Evolutionary conservation across 2,329 filamentous ascomycete species (phyloP), one percentile per base, ranked within the genome.

Genomic region (Cercospora sojina): DNA sequence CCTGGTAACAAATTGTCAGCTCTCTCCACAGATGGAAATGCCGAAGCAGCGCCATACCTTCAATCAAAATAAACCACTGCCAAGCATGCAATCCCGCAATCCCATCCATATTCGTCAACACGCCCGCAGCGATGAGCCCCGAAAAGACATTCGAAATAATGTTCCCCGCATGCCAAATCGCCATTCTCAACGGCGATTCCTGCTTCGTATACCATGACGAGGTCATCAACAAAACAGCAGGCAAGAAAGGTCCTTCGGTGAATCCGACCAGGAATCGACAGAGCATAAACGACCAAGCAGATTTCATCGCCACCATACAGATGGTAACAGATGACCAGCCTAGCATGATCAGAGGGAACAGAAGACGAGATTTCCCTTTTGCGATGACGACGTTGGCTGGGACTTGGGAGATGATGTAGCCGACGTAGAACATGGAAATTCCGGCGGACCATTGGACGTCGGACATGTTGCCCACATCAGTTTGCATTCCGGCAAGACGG

Each of bases 181-280:
- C 59, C 59, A 63, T 66, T n/a, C 64, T n/a, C 59, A 64, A 55
- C n/a, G 61, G 47, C 41, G 55, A 38, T 12, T 67, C 65, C 41
- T 53, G 31, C 23, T 67, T 67, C 13, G 65, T 64, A 27, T 64
- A 67, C 62, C 55, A 67, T 1, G 61, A 64, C 18, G 56, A 60
- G 18, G 59, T 63, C 56, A 67, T 57, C 32, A 67, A 43, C 13
- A 31, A 56, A 9, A 60, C 61, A 9, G 56, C 62, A 3, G 65
- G 65, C 16, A 64, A 23, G 55, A 67, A 67, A 1, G 61, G 65
- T 0, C 57, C 65, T n/a, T 67, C 66, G 81, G 80, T 12, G 77
- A 77, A 82, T 5, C 80, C 81, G 4, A 83, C 79, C 43, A 82
- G 82, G 68, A 79, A 83, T 66, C 78, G 73, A 61, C 75, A 83